Evolutionary conservation across 768 basidiomycete species (phyloP).

Genomic region (Leccinum subgranulosum): DNA sequence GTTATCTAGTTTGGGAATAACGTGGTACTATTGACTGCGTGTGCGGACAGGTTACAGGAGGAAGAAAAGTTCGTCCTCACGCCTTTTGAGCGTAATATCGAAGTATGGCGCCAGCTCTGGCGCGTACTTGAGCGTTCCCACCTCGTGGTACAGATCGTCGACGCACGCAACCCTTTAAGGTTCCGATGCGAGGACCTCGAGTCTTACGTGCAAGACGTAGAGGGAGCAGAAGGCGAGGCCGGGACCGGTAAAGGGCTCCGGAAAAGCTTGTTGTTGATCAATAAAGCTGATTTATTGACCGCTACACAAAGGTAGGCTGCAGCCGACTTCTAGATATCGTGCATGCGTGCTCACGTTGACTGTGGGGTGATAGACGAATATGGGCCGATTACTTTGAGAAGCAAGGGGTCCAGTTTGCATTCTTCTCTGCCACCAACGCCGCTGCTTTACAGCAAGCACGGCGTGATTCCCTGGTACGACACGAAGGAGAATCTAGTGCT

Average conservation of each 20-base stretch:
- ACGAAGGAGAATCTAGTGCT: conserved; percentile 20
- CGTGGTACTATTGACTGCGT: background rate
- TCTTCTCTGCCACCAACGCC: conserved; percentile 92
- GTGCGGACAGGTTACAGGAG: conserved; percentile 69
- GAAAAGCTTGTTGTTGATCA: conserved; percentile 80
- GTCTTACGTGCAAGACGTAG: conserved; percentile 79
- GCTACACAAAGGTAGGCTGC: conserved; percentile 69
- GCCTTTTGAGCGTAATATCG: conserved; percentile 95
- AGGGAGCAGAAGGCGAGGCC: conserved; percentile 75
- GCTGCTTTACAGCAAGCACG: conserved; percentile 78
- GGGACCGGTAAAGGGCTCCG: conserved; percentile 74
- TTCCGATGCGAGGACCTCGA: conserved; percentile 94
- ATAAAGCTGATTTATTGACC: conserved; percentile 93
- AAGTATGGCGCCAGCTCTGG: conserved; percentile 99
- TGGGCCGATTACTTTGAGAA: conserved; percentile 94
- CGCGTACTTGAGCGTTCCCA: conserved; percentile 94
- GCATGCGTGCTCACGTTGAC: background rate
- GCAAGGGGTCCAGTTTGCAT: conserved; percentile 74
- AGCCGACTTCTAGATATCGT: background rate
- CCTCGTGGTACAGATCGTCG: conserved; percentile 92
- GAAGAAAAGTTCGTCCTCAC: conserved; percentile 85
- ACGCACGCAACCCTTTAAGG: conserved; percentile 89
- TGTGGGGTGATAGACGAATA: conserved; percentile 51
- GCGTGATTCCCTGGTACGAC: conserved; percentile 37
- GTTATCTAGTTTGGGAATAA: background rate